Evolutionary conservation across 352 stramenopile species (phyloP), one percentile per base, ranked within the genome.

Genomic region (Globisporangium middletonii): DNA sequence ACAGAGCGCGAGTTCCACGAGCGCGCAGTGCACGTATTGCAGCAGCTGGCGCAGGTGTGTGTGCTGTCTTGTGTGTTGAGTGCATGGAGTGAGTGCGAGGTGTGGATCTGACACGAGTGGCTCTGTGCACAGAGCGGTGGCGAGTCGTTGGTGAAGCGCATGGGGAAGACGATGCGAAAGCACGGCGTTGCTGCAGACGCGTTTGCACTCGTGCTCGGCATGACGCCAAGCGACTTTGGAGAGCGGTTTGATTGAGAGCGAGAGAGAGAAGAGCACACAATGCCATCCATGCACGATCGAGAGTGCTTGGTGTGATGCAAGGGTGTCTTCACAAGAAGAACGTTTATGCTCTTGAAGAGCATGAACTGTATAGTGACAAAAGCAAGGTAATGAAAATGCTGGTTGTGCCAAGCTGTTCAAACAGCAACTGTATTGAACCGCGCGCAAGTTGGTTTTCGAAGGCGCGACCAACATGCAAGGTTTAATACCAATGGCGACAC

Each of bases 121-220:
- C 6, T 53, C n/a, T 42, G 19, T 56, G 15, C 41, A 52, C 19
- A 23, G 3, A 13, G 18, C 41, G 23, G 38, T 46, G 61, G 66
- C 1, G 64, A 71, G 41, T 62, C 37, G 27, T 62, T 64, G 46
- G 55, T 41, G 23, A 68, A 68, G 13, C 72, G 69, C 11, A 61
- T 81, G 42, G 72, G 64, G 46, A 75, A 69, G 62, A 60, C 55
- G 50, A 33, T 81, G 42, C 50, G 56, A 33, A 76, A 76, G 44
- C 67, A 69, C 18, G 38, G 55, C 43, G 58, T 57, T 0, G 30
- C 46, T 0, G 51, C 41, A 3, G 33, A 55, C 35, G 65, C 67
- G 23, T 70, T 79, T 6, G 59, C 56, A 13, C 9, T 60, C 13
- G 56, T 77, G n/a, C 44, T 65, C 7, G 53, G 38, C 3, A 15